Evolutionary conservation across 225 moss, liverwort and hornwort genomes (phyloP).

Genomic region (Lunularia cruciata): DNA sequence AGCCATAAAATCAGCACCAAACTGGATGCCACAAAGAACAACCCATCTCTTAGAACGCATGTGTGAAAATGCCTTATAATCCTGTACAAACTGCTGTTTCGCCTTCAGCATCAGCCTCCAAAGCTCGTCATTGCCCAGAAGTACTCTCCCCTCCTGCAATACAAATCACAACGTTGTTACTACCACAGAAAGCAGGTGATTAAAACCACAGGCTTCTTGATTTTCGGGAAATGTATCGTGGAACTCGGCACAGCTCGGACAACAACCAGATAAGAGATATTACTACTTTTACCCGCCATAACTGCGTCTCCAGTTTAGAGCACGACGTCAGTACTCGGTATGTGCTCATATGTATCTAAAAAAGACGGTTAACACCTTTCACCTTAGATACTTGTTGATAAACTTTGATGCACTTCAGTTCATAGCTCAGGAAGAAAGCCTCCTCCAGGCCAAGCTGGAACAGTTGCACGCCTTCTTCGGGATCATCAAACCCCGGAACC

Average conservation of each 20-base stretch:
- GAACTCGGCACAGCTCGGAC: neutral
- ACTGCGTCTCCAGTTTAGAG: no score
- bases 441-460: conserved; percentile 86
- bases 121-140: conserved; percentile 45
- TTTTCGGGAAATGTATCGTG: neutral
- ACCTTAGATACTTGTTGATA: conserved; percentile 56
- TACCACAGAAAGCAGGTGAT: neutral
- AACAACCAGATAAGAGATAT: neutral
- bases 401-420: conserved; percentile 60
- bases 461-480: conserved; percentile 38
- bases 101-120: conserved; percentile 66
- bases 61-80: conserved; percentile 74
- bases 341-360: neutral
- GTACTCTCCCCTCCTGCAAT: conserved; percentile 52
- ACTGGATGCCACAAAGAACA: conserved; percentile 86
- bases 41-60: conserved; percentile 81
- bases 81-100: conserved; percentile 51
- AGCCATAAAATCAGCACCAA: conserved; percentile 94
- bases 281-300: no score
- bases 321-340: no score
- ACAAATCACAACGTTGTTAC: neutral
- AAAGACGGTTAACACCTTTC: neutral
- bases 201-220: neutral
- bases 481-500: conserved; percentile 30
- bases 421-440: conserved; percentile 71